phyloP scores from a whole-genome alignment of 441 rosid genomes.

The Pelargonium fulgidum region DNA sequence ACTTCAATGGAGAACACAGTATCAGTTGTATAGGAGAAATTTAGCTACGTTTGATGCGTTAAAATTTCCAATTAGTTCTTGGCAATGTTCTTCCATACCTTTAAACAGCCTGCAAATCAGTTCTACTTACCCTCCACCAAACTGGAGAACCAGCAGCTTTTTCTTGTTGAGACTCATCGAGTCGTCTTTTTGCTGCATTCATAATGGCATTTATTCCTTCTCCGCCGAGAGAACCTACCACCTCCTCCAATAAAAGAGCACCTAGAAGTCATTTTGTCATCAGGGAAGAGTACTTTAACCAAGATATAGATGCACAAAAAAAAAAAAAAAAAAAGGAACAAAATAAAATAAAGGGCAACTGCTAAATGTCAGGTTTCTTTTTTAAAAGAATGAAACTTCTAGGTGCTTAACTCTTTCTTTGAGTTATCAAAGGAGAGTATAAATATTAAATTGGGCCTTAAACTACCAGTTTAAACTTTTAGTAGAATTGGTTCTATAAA shows the following conservation, averaged over 20 bases:
- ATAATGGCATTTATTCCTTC: slow-evolving; percentile 69
- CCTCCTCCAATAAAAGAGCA: slow-evolving; percentile 79
- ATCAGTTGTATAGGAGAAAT: neutral
- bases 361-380: neutral
- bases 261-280: slow-evolving; percentile 42
- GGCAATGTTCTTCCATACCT: slow-evolving; percentile 4
- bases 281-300: slow-evolving; percentile 12
- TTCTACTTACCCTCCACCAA: slow-evolving; percentile 85
- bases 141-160: slow-evolving; percentile 60
- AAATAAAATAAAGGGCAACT: neutral
- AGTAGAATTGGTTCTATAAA: too few relatives aligned
- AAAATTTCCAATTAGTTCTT: slow-evolving; percentile 13
- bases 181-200: slow-evolving; percentile 58
- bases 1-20: neutral
- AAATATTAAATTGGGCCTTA: too few relatives aligned
- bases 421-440: neutral
- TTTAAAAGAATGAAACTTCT: neutral
- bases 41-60: slow-evolving; percentile 11
- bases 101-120: neutral
- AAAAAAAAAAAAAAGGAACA: neutral
- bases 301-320: slow-evolving; percentile 1
- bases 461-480: too few relatives aligned
- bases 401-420: neutral
- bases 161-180: slow-evolving; percentile 64
- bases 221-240: slow-evolving; percentile 58